These are phyloP conservation scores for Mucor piriformis DNA, from an alignment of 371 early-diverging fungal species.

Conservation along the genomic window DNA sequence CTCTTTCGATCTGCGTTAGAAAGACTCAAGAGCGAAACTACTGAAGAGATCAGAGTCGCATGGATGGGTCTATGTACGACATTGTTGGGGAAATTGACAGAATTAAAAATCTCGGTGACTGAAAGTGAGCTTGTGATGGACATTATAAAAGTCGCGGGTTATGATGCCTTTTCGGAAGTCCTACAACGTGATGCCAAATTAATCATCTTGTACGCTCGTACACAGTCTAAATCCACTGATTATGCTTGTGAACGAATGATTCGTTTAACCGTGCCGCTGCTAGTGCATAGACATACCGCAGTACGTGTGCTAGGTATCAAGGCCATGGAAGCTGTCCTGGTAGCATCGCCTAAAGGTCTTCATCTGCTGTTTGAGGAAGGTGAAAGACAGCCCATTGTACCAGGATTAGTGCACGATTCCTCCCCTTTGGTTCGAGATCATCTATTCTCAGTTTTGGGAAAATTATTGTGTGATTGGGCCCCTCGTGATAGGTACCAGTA, in stretches of 20 bases:
- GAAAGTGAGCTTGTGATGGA: conserved; percentile 16
- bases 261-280: conserved; percentile 13
- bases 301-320: conserved; percentile 35
- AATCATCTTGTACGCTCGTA: conserved; percentile 13
- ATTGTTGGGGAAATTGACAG: not conserved
- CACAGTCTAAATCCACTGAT: conserved; percentile 19
- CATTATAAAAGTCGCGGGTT: conserved; percentile 17
- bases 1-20: not conserved
- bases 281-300: conserved; percentile 33
- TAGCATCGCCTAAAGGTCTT: conserved; percentile 21
- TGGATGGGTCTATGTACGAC: conserved; percentile 23
- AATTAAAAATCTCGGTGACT: not conserved
- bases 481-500: conserved; percentile 37
- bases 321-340: conserved; percentile 20
- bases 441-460: conserved; percentile 15
- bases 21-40: conserved; percentile 19
- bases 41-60: conserved; percentile 31
- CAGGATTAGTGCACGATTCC: conserved; percentile 27
- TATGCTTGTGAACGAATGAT: conserved; percentile 34
- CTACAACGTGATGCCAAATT: conserved; percentile 22
- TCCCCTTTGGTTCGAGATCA: conserved; percentile 33
- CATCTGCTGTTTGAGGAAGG: conserved; percentile 16
- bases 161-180: conserved; percentile 34
- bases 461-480: conserved; percentile 26
- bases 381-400: conserved; percentile 22